phyloP scores from a whole-genome alignment of 2,329 filamentous ascomycete species.

The Cercospora sp. region DNA sequence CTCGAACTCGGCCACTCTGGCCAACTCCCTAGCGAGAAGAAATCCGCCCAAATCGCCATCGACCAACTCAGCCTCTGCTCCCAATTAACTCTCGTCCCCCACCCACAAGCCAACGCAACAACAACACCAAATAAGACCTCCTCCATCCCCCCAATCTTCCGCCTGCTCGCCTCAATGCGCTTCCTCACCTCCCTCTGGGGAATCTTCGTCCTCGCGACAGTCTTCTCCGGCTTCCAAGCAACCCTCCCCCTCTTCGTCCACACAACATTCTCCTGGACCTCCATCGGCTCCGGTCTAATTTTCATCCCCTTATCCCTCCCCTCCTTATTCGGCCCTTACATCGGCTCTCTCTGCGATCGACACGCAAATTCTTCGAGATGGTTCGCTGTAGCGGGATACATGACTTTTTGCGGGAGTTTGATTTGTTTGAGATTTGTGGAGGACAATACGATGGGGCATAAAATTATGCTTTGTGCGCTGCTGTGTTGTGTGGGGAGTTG shows the following conservation, averaged over 20 bases:
- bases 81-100: background rate
- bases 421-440: constrained; percentile 25
- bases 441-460: constrained; percentile 16
- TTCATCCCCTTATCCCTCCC: constrained; percentile 30
- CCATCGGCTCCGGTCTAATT: constrained; percentile 27
- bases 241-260: constrained; percentile 26
- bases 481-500: constrained; percentile 24
- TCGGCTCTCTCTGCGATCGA: constrained; percentile 27
- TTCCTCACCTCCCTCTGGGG: constrained; percentile 28
- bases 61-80: constrained; percentile 5
- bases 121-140: background rate
- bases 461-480: constrained; percentile 25
- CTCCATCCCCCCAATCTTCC: constrained; percentile 22
- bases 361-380: constrained; percentile 21
- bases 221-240: constrained; percentile 28
- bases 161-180: constrained; percentile 24
- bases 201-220: constrained; percentile 22
- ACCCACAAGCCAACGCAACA: background rate
- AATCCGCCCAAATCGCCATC: background rate
- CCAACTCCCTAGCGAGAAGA: background rate
- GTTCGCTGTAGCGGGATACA: constrained; percentile 24
- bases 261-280: constrained; percentile 26
- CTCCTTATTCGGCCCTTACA: constrained; percentile 27
- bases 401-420: constrained; percentile 18
- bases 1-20: background rate